Percentiles rank a stretch among this genome's conserved stretches.
These are phyloP conservation scores for Plasmodium adleri DNA, from an alignment of 169 alveolate genomes.

Conservation along the genomic window DNA sequence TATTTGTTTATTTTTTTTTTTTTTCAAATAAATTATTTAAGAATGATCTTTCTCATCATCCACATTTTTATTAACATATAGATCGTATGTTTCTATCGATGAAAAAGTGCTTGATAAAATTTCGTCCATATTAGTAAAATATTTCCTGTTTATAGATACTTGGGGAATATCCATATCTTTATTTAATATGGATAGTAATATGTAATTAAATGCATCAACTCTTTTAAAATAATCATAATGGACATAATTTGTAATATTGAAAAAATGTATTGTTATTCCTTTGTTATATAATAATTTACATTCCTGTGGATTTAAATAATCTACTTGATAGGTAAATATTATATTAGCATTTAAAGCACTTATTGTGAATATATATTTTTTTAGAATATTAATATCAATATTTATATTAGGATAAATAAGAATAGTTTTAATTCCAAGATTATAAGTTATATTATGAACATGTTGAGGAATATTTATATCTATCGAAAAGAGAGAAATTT, in stretches of 20 bases:
- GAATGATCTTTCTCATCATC: neutral
- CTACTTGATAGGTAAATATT: constrained; percentile 30
- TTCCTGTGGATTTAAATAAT: constrained; percentile 70
- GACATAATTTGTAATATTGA: constrained; percentile 50
- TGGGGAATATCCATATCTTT: constrained; percentile 50
- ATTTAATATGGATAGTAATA: constrained; percentile 44
- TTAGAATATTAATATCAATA: constrained; percentile 28
- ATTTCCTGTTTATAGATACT: constrained; percentile 38
- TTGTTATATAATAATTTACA: constrained; percentile 44
- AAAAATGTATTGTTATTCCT: constrained; percentile 48
- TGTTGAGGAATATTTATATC: constrained; percentile 48
- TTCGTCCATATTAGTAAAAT: constrained; percentile 55
- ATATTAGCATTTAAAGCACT: constrained; percentile 53
- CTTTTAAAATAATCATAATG: constrained; percentile 65
- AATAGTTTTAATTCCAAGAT: constrained; percentile 52
- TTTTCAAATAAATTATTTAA: neutral
- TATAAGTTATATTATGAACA: constrained; percentile 27
- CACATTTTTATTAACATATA: constrained; percentile 36
- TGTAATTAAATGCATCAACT: constrained; percentile 49
- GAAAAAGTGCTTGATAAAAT: constrained; percentile 28
- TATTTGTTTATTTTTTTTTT: neutral
- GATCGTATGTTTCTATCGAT: constrained; percentile 1
- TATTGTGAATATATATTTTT: constrained; percentile 46
- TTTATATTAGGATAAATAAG: constrained; percentile 40
- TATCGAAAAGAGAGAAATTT: constrained; percentile 27